phyloP scores from a whole-genome alignment of 768 basidiomycete genomes.

The Pleurotus platypus region DNA sequence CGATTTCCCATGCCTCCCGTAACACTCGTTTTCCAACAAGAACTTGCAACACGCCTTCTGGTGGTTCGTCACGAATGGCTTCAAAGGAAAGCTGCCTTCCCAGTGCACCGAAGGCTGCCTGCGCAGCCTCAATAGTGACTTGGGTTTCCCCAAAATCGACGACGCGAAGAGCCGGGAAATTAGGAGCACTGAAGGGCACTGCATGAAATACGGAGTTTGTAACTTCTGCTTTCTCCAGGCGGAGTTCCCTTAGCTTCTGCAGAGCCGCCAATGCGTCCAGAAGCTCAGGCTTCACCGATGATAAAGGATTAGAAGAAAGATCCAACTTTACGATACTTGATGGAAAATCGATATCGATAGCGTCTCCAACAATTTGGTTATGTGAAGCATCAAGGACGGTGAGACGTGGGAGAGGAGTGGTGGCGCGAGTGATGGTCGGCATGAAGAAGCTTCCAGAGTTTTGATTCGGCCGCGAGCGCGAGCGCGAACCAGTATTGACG shows the following conservation, averaged over 20 bases:
- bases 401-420: slow-evolving; percentile 63
- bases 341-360: slow-evolving; percentile 57
- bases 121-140: slow-evolving; percentile 43
- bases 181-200: slow-evolving; percentile 26
- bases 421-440: slow-evolving; percentile 58
- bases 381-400: slow-evolving; percentile 59
- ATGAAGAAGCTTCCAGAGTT: slow-evolving; percentile 59
- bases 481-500: slow-evolving; percentile 13
- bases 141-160: slow-evolving; percentile 69
- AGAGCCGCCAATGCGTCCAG: slow-evolving; percentile 46
- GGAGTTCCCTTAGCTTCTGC: slow-evolving; percentile 52
- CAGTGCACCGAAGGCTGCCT: slow-evolving; percentile 41
- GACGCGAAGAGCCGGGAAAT: slow-evolving; percentile 50
- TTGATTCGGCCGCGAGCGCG: slow-evolving; percentile 6
- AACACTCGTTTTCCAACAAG: slow-evolving; percentile 68
- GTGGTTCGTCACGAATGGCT: slow-evolving; percentile 48
- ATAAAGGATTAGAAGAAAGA: slow-evolving; percentile 67
- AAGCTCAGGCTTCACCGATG: slow-evolving; percentile 30
- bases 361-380: slow-evolving; percentile 56
- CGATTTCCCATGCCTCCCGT: slow-evolving; percentile 79
- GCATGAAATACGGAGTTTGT: slow-evolving; percentile 56
- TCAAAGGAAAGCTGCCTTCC: slow-evolving; percentile 54
- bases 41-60: slow-evolving; percentile 48
- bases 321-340: slow-evolving; percentile 52
- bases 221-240: slow-evolving; percentile 53